These are phyloP conservation scores for Durusdinium trenchii DNA, from an alignment of 73 alveolate genomes.

Conservation along the genomic window DNA sequence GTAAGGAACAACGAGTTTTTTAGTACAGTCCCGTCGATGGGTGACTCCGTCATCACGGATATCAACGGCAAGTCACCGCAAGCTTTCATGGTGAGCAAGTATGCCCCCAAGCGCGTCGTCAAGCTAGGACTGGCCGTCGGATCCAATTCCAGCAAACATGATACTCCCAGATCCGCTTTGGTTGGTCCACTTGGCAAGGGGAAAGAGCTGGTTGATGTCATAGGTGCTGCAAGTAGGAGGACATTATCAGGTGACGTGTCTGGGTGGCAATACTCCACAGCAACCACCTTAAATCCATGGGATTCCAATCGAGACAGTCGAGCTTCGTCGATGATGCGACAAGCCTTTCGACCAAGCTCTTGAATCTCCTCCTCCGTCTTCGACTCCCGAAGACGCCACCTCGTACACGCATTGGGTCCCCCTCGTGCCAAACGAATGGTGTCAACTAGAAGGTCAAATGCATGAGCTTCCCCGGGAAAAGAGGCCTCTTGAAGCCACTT, in stretches of 20 bases:
- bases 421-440: conserved; percentile 47
- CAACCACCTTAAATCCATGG: not conserved
- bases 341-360: conserved; percentile 40
- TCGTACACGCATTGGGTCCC: conserved; percentile 22
- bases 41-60: conserved; percentile 10
- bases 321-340: conserved; percentile 64
- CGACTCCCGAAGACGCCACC: conserved; percentile 43
- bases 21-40: not conserved
- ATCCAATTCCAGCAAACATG: conserved; percentile 13
- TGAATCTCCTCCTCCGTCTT: not conserved
- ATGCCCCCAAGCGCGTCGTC: conserved; percentile 24
- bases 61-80: not conserved
- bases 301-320: conserved; percentile 14
- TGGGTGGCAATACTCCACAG: conserved; percentile 49
- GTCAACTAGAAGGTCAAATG: conserved; percentile 6
- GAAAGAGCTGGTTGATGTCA: not conserved
- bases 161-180: not conserved
- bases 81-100: not conserved
- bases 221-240: not conserved
- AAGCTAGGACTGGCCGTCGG: conserved; percentile 39
- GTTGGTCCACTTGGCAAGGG: not conserved
- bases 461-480: conserved; percentile 6
- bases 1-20: not conserved
- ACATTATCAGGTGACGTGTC: conserved; percentile 41
- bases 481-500: not conserved